Base-by-base conservation (phyloP, 2,329 filamentous ascomycete genomes). In the Pseudogymnoascus sp. region DNA sequence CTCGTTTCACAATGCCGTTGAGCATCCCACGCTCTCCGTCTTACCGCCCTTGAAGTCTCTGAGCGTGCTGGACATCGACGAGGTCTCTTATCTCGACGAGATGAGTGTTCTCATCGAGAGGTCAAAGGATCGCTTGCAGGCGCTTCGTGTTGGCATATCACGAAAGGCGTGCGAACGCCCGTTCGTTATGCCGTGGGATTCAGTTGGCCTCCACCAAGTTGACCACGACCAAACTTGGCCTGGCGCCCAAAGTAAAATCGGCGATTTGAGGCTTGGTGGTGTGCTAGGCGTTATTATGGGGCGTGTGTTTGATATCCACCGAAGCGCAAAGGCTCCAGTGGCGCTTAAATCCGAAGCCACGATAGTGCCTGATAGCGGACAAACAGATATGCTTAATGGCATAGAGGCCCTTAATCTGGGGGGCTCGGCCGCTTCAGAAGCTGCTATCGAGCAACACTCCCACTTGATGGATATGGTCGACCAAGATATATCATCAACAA, bases 21-120 rank as follows among this genome's bases (percentile, higher is more conserved):
- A 93, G 75, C 89, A 90, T 69, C 90, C 90, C 0, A 92, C 89
- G 1, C 90, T 95, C 70, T 93, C 89, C 51, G 84, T 90, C 8
- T 79, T 96, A 6, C 90, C 90, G 8, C 82, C 90, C 0, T 75
- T 95, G 62, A 89, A 86, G 74, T 91, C 87, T 68, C 75, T 95
- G 65, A 90, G 84, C 61, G 90, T 93, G 1, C 79, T 95, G 45
- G 89, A 95, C 69, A 89, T 95, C 65, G 91, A 95, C 71, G 90
- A 93, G 72, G 76, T 91, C n/a, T 83, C 87, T 28, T 95, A 95
- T 73, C 77, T 93, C 39, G 90, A 93, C 71, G 91, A 95, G 76
- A 89, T 95, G 84, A 88, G 88, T 63, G 80, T 90, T 45, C 80
- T 95, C 11, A 85, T 95, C 66, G 87, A 88, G 66, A 84, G 86